Evolutionary conservation across 208 protist species (phyloP).

Genomic region (Jaenimonas drosophilae): DNA sequence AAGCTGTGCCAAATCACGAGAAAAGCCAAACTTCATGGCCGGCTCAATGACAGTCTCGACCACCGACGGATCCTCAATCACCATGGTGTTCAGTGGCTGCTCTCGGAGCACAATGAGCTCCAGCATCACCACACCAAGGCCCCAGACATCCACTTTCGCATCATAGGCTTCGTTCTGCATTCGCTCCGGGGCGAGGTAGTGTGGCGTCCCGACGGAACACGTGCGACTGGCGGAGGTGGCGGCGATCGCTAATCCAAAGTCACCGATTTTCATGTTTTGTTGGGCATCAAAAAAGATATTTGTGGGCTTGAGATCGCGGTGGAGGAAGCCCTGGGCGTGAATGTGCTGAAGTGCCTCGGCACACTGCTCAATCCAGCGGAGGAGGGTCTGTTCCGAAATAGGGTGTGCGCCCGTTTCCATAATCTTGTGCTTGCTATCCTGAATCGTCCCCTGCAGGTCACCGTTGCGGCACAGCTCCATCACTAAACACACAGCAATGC

Average conservation of each 20-base stretch:
- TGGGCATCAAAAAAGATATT: constrained; percentile 86
- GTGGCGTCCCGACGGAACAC: constrained; percentile 86
- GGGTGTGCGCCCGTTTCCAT: constrained; percentile 62
- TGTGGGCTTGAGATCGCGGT: constrained; percentile 86
- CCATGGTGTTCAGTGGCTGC: constrained; percentile 71
- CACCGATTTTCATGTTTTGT: constrained; percentile 70
- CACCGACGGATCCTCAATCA: constrained; percentile 48
- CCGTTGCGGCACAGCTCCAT: constrained; percentile 82
- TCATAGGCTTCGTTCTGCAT: constrained; percentile 77
- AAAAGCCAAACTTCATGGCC: constrained; percentile 59
- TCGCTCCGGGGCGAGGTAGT: constrained; percentile 90
- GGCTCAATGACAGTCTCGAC: constrained; percentile 40
- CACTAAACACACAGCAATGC: constrained; percentile 74
- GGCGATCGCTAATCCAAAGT: constrained; percentile 87
- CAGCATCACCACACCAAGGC: constrained; percentile 66
- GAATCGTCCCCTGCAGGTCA: constrained; percentile 55
- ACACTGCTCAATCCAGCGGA: constrained; percentile 76
- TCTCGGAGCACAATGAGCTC: constrained; percentile 73
- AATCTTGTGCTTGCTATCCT: constrained; percentile 43
- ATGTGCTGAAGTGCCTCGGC: constrained; percentile 68
- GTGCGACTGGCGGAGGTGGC: constrained; percentile 48
- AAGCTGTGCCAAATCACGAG: constrained; percentile 32
- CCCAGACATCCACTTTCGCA: constrained; percentile 83
- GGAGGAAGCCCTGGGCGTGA: constrained; percentile 72
- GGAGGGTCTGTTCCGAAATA: constrained; percentile 39